These are phyloP conservation scores for Perilla frutescens DNA, from an alignment of 257 asterid genomes.

Conservation along the genomic window DNA sequence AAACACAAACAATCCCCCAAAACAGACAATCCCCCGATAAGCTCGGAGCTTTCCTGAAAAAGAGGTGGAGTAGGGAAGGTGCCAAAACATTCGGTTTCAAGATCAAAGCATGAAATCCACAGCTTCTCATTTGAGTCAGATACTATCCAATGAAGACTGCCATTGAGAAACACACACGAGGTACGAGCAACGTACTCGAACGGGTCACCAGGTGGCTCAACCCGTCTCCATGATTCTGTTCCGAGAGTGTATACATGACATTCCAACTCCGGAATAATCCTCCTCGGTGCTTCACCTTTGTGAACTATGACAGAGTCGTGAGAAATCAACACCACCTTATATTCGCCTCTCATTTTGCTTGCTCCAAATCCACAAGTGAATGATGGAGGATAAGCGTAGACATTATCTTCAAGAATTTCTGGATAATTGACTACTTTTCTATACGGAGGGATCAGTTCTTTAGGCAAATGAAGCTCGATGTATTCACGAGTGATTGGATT, in stretches of 20 bases:
- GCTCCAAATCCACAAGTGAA: conserved; percentile 51
- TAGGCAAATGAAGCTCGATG: conserved; percentile 32
- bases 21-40: conserved; percentile 20
- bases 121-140: conserved; percentile 4
- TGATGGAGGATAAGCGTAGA: conserved; percentile 29
- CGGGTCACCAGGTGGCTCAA: neutral
- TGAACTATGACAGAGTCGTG: conserved; percentile 7
- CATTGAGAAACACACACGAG: neutral
- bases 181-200: neutral
- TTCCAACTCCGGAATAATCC: conserved; percentile 12
- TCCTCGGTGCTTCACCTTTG: neutral
- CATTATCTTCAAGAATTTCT: neutral
- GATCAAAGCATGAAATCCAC: conserved; percentile 43
- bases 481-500: conserved; percentile 50
- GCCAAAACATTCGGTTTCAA: conserved; percentile 35
- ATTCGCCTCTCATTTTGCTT: conserved; percentile 31
- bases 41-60: neutral
- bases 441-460: neutral
- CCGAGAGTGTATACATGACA: conserved; percentile 51
- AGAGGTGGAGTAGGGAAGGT: conserved; percentile 29
- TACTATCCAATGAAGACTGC: conserved; percentile 23
- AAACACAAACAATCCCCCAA: conserved; percentile 30
- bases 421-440: neutral
- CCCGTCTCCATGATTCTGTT: conserved; percentile 25
- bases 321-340: conserved; percentile 40